A percentile compares a stretch with the other conserved stretches of the same genome.
These are phyloP conservation scores for Fusarium mangiferae DNA, from an alignment of 2,329 filamentous ascomycete genomes.

Conservation along the genomic window DNA sequence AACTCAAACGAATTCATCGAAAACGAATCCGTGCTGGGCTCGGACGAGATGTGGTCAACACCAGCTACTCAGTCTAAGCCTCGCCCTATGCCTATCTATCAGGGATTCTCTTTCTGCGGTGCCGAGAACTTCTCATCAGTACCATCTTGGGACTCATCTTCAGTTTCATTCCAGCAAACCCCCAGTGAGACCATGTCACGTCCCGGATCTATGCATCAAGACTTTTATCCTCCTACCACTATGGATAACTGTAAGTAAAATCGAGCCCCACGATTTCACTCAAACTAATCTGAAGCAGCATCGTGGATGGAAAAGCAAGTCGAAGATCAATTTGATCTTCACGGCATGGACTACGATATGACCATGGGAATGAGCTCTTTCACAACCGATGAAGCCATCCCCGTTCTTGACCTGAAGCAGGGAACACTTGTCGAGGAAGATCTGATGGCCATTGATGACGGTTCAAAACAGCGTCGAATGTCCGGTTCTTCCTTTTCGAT, in stretches of 20 bases:
- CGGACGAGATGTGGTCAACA: constrained; percentile 65
- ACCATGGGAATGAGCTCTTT: constrained; percentile 70
- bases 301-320: constrained; percentile 65
- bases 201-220: constrained; percentile 67
- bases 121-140: constrained; percentile 63
- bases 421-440: constrained; percentile 61
- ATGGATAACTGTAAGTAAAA: constrained; percentile 60
- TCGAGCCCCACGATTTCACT: background rate
- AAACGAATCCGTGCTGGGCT: constrained; percentile 58
- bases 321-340: constrained; percentile 67
- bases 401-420: constrained; percentile 70
- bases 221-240: constrained; percentile 63
- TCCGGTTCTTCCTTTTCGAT: constrained; percentile 80
- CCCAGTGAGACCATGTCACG: constrained; percentile 63
- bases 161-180: constrained; percentile 61
- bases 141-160: constrained; percentile 67
- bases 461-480: constrained; percentile 69
- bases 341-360: constrained; percentile 66
- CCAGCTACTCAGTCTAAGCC: constrained; percentile 63
- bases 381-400: constrained; percentile 70
- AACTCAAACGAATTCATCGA: constrained; percentile 62
- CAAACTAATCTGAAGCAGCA: constrained; percentile 39
- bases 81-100: constrained; percentile 69
- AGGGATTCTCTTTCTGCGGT: constrained; percentile 69
- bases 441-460: constrained; percentile 60